Conservation (phyloP, 257 asterid species). For the Coffea eugenioides region DNA sequence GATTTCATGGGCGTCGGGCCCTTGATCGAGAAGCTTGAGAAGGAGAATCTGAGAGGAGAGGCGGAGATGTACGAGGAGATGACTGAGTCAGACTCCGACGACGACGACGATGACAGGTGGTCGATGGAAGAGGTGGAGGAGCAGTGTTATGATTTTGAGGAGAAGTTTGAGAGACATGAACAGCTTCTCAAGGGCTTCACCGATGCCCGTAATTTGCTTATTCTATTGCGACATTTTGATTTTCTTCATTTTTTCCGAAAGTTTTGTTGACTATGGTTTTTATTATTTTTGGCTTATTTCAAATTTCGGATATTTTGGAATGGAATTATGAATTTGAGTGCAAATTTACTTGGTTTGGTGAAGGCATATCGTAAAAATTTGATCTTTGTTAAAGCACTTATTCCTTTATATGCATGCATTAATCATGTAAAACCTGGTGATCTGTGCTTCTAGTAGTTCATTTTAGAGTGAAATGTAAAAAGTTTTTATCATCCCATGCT, state of each 20-base stretch:
- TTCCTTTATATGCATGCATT: background rate
- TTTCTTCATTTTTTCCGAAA: background rate
- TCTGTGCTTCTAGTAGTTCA: background rate
- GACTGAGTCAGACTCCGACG: constrained; percentile 77
- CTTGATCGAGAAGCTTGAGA: constrained; percentile 49
- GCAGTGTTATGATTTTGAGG: constrained; percentile 43
- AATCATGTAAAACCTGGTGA: background rate
- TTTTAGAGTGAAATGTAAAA: background rate
- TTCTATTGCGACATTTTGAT: background rate
- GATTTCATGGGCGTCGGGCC: constrained; percentile 52
- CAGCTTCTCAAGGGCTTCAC: constrained; percentile 62
- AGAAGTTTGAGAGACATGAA: constrained; percentile 54
- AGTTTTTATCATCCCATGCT: background rate
- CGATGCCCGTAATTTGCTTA: constrained; percentile 50
- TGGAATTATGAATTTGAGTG: background rate
- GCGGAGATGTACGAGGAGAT: constrained; percentile 46
- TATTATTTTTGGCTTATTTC: background rate
- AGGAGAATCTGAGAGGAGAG: constrained; percentile 36
- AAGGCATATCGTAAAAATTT: background rate
- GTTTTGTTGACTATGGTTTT: background rate
- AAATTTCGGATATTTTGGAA: background rate
- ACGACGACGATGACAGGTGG: constrained; percentile 52
- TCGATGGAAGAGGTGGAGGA: constrained; percentile 39
- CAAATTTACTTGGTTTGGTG: background rate
- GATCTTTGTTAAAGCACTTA: background rate